phyloP scores from a whole-genome alignment of 192 early-diverging fungal species.

The Linnemannia zychae region DNA sequence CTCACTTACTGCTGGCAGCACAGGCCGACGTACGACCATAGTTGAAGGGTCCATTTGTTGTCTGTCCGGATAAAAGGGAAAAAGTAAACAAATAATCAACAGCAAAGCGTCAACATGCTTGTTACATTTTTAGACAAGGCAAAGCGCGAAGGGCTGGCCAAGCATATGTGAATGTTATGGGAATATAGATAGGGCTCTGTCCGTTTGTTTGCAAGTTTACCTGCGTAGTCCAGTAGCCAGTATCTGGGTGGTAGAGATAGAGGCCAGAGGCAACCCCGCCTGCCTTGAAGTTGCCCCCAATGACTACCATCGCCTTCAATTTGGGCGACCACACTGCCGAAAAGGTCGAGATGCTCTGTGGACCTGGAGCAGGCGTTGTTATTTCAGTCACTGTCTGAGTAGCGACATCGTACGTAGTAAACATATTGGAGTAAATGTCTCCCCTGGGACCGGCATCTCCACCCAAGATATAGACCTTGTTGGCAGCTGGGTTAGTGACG shows the following conservation, averaged over 20 bases:
- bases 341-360: slow-evolving; percentile 30
- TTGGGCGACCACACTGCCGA: slow-evolving; percentile 33
- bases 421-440: slow-evolving; percentile 8
- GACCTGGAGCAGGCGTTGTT: slow-evolving; percentile 17
- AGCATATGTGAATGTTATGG: not conserved
- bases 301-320: slow-evolving; percentile 35
- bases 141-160: not conserved
- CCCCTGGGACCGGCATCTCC: slow-evolving; percentile 27
- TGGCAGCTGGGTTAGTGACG: slow-evolving; percentile 29
- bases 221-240: slow-evolving; percentile 29
- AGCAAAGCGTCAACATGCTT: not conserved
- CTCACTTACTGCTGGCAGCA: slow-evolving; percentile 43
- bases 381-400: slow-evolving; percentile 20
- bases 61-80: not conserved
- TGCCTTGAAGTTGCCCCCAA: slow-evolving; percentile 21
- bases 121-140: not conserved
- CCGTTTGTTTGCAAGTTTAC: not conserved
- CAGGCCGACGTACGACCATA: slow-evolving; percentile 22
- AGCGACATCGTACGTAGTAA: slow-evolving; percentile 20
- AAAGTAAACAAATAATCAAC: not conserved
- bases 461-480: slow-evolving; percentile 42
- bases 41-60: slow-evolving; percentile 40
- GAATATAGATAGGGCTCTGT: not conserved
- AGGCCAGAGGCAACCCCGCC: not conserved
- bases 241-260: slow-evolving; percentile 27